Base-by-base conservation (phyloP, 2,329 filamentous ascomycete species). In the Clarireedia hainanense region DNA sequence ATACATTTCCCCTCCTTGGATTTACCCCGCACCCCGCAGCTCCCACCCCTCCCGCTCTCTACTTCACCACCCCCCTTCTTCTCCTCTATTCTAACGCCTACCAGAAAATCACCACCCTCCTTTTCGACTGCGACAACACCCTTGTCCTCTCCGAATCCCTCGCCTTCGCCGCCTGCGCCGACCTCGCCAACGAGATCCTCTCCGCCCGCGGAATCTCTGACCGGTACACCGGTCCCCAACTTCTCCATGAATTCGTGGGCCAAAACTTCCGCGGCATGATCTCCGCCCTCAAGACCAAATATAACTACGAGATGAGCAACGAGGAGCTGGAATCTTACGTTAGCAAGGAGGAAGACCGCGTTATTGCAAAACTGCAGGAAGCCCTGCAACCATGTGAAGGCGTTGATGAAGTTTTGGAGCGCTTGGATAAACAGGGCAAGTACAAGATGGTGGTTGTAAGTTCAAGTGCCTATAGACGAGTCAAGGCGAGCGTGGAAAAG, bases 231-330 rank as follows among this genome's bases (percentile, higher is more conserved):
- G 87, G 87, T 67, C 81, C 85, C 48, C 79, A 83, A 58, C 84
- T 96, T 61, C 88, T 95, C 74, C 76, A 79, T 64, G 88, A 95
- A 74, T 96, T 95, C 67, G 89, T 96, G 65, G 91, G 91, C 66
- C 87, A 94, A 72, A 95, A 95, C 80, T 96, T 95, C 80, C 89
- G 90, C 64, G 89, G 89, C 73, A 95, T 95, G 89, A 85, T 95
- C 74, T 73, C 76, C 57, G 83, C 82, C 59, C 82, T 96, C 59
- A 84, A 91, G 72, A 75, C 83, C 71, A 86, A 88, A 72, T 84
- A 89, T 77, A 77, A 79, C 72, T 92, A 95, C 73, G 74, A 78
- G 52, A 81, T 96, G 73, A 65, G 73, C 26, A 71, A 78, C 20
- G 83, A 81, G 2, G 88, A 95, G 68, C 73, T 91, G 57, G 84